Evolutionary conservation across 768 basidiomycete genomes (phyloP).

Genomic region (Hortiboletus campestris): DNA sequence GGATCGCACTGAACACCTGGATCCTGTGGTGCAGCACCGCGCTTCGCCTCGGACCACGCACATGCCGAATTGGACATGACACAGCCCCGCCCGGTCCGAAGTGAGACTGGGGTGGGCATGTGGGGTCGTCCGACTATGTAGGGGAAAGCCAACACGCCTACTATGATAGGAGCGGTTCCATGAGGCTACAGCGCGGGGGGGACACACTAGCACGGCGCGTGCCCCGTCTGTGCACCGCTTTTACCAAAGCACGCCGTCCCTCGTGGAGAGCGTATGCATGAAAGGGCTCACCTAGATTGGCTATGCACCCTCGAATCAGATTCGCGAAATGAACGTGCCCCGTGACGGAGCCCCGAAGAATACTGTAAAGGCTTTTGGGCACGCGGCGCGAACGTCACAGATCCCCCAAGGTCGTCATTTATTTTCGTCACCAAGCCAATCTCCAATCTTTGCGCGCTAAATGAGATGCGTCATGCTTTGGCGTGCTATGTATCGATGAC

Average conservation of each 20-base stretch:
- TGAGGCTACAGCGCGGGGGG: conserved; percentile 20
- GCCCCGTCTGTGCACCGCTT: neutral
- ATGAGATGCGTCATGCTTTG: conserved; percentile 24
- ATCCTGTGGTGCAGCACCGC: conserved; percentile 3
- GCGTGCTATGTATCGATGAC: conserved; percentile 15
- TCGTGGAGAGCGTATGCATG: neutral
- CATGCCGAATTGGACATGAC: conserved; percentile 7
- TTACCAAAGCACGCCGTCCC: neutral
- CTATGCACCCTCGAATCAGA: conserved; percentile 22
- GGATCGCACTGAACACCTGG: neutral
- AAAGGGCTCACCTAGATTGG: conserved; percentile 20
- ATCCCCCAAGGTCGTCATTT: neutral
- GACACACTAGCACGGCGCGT: conserved; percentile 8
- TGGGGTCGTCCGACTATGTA: conserved; percentile 1
- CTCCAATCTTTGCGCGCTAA: conserved; percentile 5
- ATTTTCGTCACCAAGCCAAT: conserved; percentile 12
- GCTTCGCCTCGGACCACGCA: conserved; percentile 21
- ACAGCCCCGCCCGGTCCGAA: neutral
- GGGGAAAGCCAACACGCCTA: neutral
- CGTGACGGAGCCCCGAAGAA: neutral
- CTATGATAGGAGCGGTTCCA: conserved; percentile 10
- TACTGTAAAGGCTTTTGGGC: neutral
- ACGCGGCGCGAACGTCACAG: conserved; percentile 18
- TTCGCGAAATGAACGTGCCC: conserved; percentile 24
- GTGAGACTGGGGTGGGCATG: conserved; percentile 1